These are phyloP conservation scores for Moringa oleifera DNA, from an alignment of 345 rosid species.

Conservation along the genomic window DNA sequence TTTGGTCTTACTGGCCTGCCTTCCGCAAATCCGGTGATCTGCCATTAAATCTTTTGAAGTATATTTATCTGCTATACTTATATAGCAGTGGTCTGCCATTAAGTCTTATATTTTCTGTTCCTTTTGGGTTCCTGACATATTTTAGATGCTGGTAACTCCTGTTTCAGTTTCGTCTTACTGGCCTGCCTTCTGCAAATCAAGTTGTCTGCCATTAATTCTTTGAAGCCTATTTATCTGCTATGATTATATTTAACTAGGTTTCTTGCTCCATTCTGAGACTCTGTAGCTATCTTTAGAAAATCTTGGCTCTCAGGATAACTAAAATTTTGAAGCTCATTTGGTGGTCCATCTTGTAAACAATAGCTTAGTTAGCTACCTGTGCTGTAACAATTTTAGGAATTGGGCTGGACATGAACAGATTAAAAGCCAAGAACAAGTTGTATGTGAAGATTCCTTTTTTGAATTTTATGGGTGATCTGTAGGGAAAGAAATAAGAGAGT, in stretches of 20 bases:
- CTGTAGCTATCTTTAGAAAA: constrained; percentile 5
- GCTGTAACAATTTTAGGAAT: no score
- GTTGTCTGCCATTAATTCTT: not conserved
- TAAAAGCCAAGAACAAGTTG: no score
- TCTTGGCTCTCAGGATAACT: not conserved
- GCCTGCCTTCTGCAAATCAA: not conserved
- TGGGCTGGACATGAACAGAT: no score
- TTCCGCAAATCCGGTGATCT: not conserved
- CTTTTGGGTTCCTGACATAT: not conserved
- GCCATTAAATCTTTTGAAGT: not conserved
- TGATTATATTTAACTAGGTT: constrained; percentile 2
- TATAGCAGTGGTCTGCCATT: constrained; percentile 5
- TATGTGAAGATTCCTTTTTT: no score
- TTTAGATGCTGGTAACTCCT: not conserved
- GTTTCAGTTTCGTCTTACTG: not conserved
- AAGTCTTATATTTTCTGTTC: not conserved
- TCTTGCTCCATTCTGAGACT: not conserved
- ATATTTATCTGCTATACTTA: not conserved
- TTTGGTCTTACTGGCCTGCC: not conserved
- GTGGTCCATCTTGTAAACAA: no score
- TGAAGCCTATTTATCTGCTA: not conserved
- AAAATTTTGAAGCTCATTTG: no score
- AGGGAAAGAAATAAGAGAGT: no score
- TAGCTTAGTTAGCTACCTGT: no score
- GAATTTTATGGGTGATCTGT: no score